Conservation (phyloP, 2,329 filamentous ascomycete species). For the Ampelomyces quisqualis region DNA sequence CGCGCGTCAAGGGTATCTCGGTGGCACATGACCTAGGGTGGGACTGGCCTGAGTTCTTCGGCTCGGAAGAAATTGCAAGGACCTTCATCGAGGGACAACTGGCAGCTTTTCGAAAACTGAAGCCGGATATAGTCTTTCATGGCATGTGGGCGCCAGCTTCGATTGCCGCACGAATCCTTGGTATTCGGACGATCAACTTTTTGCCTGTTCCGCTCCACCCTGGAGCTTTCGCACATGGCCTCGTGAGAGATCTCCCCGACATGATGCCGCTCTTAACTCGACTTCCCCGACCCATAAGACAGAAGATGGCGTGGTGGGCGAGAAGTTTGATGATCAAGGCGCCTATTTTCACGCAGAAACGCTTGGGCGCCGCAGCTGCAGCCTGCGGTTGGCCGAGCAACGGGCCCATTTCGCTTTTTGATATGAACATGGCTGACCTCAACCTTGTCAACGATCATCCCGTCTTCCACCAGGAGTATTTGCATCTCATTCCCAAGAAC, state of each 20-base stretch:
- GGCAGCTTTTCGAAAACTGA: conserved; percentile 28
- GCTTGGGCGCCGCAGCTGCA: conserved; percentile 33
- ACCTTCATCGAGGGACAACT: conserved; percentile 37
- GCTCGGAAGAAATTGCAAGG: conserved; percentile 34
- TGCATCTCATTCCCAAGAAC: conserved; percentile 31
- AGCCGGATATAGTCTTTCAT: conserved; percentile 39
- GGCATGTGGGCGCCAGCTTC: conserved; percentile 40
- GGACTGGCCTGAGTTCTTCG: conserved; percentile 40
- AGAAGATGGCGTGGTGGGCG: conserved; percentile 28
- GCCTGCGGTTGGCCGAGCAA: conserved; percentile 30
- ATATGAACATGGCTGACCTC: conserved; percentile 41
- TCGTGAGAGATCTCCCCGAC: conserved; percentile 37
- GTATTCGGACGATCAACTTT: conserved; percentile 38
- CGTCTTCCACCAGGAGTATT: conserved; percentile 34
- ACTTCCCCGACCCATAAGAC: conserved; percentile 31
- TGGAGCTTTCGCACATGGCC: conserved; percentile 26
- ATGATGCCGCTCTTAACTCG: conserved; percentile 37
- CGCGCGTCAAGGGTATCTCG: conserved; percentile 33
- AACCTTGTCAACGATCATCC: conserved; percentile 40
- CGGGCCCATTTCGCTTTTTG: conserved; percentile 36
- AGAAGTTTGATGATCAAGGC: conserved; percentile 34
- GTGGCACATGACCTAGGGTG: conserved; percentile 38
- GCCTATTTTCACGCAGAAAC: conserved; percentile 36
- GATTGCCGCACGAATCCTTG: conserved; percentile 32
- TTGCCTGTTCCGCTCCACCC: conserved; percentile 35